Conservation (phyloP, 1,284 basidiomycete genomes). For the Cutaneotrichosporon mucoides region DNA sequence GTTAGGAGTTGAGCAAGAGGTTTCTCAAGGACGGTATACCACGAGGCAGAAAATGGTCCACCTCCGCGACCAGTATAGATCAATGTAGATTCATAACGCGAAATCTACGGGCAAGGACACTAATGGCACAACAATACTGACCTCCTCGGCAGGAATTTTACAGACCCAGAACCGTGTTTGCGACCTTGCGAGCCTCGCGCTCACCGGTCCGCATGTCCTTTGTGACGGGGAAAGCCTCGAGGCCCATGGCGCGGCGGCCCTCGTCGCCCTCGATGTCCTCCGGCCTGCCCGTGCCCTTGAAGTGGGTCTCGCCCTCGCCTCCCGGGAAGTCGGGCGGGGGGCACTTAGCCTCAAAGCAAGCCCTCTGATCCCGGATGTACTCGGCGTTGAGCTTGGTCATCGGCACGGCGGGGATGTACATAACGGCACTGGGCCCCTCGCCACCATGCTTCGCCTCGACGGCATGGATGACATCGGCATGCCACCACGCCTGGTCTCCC, state of each 20-base stretch:
- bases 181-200: slow-evolving; percentile 17
- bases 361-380: slow-evolving; percentile 62
- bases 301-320: slow-evolving; percentile 63
- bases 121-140: too few relatives aligned
- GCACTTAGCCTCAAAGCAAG: slow-evolving; percentile 56
- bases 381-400: slow-evolving; percentile 61
- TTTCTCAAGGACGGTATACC: too few relatives aligned
- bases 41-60: too few relatives aligned
- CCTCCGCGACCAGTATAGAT: too few relatives aligned
- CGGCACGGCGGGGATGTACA: slow-evolving; percentile 75
- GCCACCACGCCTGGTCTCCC: slow-evolving; percentile 78
- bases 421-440: slow-evolving; percentile 61
- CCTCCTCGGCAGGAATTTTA: too few relatives aligned
- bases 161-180: slow-evolving; percentile 13
- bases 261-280: slow-evolving; percentile 52
- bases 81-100: too few relatives aligned
- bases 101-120: too few relatives aligned
- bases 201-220: slow-evolving; percentile 20
- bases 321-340: slow-evolving; percentile 73
- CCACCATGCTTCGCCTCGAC: slow-evolving; percentile 65
- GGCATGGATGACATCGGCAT: slow-evolving; percentile 69
- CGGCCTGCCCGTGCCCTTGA: slow-evolving; percentile 53
- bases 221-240: slow-evolving; percentile 30
- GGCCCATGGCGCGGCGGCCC: slow-evolving; percentile 50
- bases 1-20: neutral